These are phyloP conservation scores for Cotoneaster glaucophyllus DNA, from an alignment of 306 rosid genomes.

Conservation along the genomic window DNA sequence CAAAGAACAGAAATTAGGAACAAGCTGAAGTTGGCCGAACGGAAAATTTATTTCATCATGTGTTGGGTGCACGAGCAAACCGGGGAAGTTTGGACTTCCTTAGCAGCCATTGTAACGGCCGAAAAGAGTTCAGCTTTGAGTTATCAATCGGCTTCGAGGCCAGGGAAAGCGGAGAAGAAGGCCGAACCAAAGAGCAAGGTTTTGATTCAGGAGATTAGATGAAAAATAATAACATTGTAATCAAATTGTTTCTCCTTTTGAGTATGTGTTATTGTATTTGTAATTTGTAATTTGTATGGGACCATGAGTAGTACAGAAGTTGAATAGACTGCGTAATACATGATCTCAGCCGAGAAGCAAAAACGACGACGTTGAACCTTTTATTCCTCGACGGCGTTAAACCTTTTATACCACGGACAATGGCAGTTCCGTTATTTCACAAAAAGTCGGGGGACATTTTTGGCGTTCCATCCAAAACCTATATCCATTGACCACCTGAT, in stretches of 20 bases:
- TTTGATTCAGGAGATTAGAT: slow-evolving; percentile 62
- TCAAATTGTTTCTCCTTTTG: background rate
- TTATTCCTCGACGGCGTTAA: background rate
- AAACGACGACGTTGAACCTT: background rate
- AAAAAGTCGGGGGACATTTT: background rate
- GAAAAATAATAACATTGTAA: background rate
- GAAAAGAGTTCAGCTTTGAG: slow-evolving; percentile 56
- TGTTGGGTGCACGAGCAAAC: slow-evolving; percentile 91
- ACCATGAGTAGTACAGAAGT: background rate
- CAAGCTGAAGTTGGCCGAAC: slow-evolving; percentile 60
- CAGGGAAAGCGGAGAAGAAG: slow-evolving; percentile 29
- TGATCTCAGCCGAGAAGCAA: background rate
- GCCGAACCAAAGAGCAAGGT: slow-evolving; percentile 35
- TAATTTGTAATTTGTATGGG: background rate
- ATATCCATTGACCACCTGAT: background rate
- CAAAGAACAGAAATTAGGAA: slow-evolving; percentile 28
- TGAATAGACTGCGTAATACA: background rate
- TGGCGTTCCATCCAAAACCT: background rate
- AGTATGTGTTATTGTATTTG: background rate
- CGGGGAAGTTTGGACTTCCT: slow-evolving; percentile 65
- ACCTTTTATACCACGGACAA: background rate
- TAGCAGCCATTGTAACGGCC: slow-evolving; percentile 49
- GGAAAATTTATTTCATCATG: slow-evolving; percentile 68
- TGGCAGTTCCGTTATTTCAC: background rate
- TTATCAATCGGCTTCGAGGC: slow-evolving; percentile 28